A percentile compares a stretch with the other conserved stretches of the same genome.
Evolutionary conservation across 2,329 filamentous ascomycete genomes (phyloP).

Genomic region (Harringtonia lauricola): DNA sequence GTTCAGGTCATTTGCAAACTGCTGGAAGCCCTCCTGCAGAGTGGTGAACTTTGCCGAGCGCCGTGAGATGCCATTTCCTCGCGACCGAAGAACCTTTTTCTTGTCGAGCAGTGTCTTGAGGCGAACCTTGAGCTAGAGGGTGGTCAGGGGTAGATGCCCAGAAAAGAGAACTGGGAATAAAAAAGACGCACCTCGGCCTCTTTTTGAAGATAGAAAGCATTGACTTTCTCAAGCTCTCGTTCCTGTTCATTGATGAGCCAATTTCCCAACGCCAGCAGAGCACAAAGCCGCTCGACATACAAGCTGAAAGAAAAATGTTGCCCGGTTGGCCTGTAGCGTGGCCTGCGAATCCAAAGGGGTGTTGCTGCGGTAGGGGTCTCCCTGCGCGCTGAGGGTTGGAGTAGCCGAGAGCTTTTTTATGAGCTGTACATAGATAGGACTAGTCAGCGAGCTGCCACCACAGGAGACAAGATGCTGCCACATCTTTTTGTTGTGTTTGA

Average conservation of each 20-base stretch:
- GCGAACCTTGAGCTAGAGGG: conserved; percentile 71
- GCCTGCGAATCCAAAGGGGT: conserved; percentile 64
- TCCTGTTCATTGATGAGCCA: conserved; percentile 60
- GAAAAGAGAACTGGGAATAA: background rate
- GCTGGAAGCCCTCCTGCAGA: conserved; percentile 90
- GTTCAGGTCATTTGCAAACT: conserved; percentile 93
- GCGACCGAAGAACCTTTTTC: conserved; percentile 80
- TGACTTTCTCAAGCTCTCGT: conserved; percentile 96
- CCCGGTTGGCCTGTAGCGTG: conserved; percentile 90
- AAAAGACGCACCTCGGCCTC: conserved; percentile 71
- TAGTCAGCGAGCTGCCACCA: conserved; percentile 17
- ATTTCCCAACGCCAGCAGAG: conserved; percentile 22
- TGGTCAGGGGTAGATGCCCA: background rate
- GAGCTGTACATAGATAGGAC: conserved; percentile 47
- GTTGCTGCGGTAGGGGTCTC: conserved; percentile 40
- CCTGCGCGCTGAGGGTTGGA: conserved; percentile 68
- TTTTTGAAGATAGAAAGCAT: conserved; percentile 94
- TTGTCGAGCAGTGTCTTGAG: conserved; percentile 89
- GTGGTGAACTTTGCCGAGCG: conserved; percentile 89
- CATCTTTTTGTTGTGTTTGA: background rate
- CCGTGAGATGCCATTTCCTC: conserved; percentile 66
- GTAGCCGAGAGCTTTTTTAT: conserved; percentile 97
- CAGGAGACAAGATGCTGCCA: background rate
- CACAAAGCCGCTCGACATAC: conserved; percentile 39
- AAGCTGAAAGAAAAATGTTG: conserved; percentile 96